Evolutionary conservation across 1,139 yeast genomes (phyloP), one percentile per base, ranked within the genome.

Genomic region (Candida dubliniensis): DNA sequence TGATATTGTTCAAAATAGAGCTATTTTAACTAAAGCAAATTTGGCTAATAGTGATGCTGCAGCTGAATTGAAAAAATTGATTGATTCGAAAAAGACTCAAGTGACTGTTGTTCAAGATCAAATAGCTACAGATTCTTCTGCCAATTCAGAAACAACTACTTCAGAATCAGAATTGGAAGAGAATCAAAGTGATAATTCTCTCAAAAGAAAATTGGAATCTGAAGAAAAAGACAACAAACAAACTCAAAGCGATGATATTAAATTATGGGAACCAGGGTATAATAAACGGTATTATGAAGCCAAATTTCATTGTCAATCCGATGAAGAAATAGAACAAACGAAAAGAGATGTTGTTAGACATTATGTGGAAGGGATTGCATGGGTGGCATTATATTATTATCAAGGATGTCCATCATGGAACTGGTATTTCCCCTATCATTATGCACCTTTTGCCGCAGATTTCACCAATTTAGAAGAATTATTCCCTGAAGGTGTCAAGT

Each of bases 381-480:
- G 99, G 99, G 96, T 86, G 1, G 71, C 93, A 49, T 67, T 87
- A 45, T 95, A 95, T 63, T 95, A 95, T 66, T 93, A 88, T 62
- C 99, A 93, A 67, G 98, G 97, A 3, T 93, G 98, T 67, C 96
- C 96, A 0, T 91, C 98, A 0, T 95, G 99, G 99, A 86, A 84
- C 46, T 95, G 99, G 99, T 95, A 81, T 63, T 95, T 85, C 57
- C 99, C 98, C 0, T 93, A 84, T 61, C 99, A 95, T 62, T 95
- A 95, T 67, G 98, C 99, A 0, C 99, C 99, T 14, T 90, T 93
- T 73, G 98, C 98, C 0, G 77, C 86, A 8, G 99, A 95, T 62
- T 86, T 95, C 57, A 70, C 66, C 3, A 78, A 82, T 41, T 66
- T 90, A 36, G 56, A 59, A 14, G 69, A 63, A 3, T 59, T 72